These are phyloP conservation scores for Sarocladium brachiariae DNA, from an alignment of 2,329 filamentous ascomycete genomes.

Conservation along the genomic window DNA sequence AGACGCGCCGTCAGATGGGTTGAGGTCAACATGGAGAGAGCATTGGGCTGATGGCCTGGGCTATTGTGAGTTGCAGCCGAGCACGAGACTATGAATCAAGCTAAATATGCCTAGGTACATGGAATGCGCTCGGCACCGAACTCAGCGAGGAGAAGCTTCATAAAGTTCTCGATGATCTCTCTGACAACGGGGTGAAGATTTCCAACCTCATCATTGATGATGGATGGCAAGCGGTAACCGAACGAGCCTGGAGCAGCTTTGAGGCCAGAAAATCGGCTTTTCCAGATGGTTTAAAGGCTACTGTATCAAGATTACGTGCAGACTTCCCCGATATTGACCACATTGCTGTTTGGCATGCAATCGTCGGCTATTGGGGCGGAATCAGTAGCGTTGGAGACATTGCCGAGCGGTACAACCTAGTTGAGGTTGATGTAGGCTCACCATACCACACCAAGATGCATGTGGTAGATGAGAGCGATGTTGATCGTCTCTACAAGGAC, in stretches of 20 bases:
- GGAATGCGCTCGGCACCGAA: constrained; percentile 78
- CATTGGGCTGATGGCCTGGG: constrained; percentile 90
- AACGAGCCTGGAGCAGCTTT: constrained; percentile 69
- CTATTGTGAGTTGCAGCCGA: constrained; percentile 58
- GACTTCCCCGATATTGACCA: constrained; percentile 69
- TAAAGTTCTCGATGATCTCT: constrained; percentile 64
- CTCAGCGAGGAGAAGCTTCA: constrained; percentile 77
- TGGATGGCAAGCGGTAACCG: constrained; percentile 77
- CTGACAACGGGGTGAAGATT: constrained; percentile 66
- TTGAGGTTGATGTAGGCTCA: constrained; percentile 28
- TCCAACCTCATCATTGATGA: constrained; percentile 92
- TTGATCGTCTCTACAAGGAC: constrained; percentile 74
- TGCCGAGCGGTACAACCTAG: constrained; percentile 71
- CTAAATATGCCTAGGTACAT: constrained; percentile 56
- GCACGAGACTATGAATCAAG: background rate
- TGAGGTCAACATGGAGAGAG: constrained; percentile 64
- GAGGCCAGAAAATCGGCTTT: constrained; percentile 78
- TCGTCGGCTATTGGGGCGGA: constrained; percentile 87
- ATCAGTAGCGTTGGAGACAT: constrained; percentile 70
- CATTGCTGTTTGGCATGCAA: constrained; percentile 89
- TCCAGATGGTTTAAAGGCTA: constrained; percentile 68
- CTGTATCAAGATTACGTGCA: constrained; percentile 61
- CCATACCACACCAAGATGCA: constrained; percentile 44
- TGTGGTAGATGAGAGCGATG: constrained; percentile 67
- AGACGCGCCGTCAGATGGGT: constrained; percentile 40